Percentiles rank a stretch among this genome's conserved stretches.
phyloP scores from a whole-genome alignment of 164 flowering plant genomes.

The Tetrastigma voinierianum region DNA sequence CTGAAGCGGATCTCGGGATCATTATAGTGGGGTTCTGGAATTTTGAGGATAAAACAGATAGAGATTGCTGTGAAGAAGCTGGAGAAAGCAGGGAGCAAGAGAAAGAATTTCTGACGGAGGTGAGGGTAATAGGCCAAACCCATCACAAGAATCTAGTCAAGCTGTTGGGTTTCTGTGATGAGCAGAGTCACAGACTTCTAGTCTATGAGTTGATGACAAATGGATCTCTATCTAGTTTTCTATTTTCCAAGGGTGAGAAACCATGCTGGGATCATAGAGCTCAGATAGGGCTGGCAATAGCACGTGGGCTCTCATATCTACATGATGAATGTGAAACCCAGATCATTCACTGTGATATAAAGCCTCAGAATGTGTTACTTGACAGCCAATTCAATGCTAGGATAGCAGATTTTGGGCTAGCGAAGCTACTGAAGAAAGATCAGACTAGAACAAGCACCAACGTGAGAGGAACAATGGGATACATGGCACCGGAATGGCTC shows the following conservation, averaged over 20 bases:
- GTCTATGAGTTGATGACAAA: constrained; percentile 24
- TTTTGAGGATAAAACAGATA: constrained; percentile 9
- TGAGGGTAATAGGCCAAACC: constrained; percentile 26
- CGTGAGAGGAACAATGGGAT: constrained; percentile 29
- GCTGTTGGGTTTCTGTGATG: constrained; percentile 21
- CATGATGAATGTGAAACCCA: constrained; percentile 24
- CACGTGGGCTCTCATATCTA: constrained; percentile 21
- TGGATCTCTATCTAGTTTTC: constrained; percentile 17
- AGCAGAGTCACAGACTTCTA: constrained; percentile 16
- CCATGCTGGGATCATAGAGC: constrained; percentile 28
- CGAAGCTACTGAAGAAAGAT: constrained; percentile 25
- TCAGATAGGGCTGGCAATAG: constrained; percentile 19
- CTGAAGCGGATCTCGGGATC: constrained; percentile 27
- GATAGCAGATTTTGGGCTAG: constrained; percentile 34
- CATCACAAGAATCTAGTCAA: constrained; percentile 28
- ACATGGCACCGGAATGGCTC: constrained; percentile 35
- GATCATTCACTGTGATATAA: constrained; percentile 29
- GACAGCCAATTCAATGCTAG: constrained; percentile 18
- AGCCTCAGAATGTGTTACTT: constrained; percentile 29
- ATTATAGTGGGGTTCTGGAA: constrained; percentile 22
- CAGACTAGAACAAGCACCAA: constrained; percentile 24
- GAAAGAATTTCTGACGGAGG: constrained; percentile 30
- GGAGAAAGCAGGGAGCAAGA: constrained; percentile 23
- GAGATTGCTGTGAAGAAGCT: constrained; percentile 31
- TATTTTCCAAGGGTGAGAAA: constrained; percentile 16